Conservation (phyloP, 768 basidiomycete genomes). For the Leucosporidium scottii region DNA sequence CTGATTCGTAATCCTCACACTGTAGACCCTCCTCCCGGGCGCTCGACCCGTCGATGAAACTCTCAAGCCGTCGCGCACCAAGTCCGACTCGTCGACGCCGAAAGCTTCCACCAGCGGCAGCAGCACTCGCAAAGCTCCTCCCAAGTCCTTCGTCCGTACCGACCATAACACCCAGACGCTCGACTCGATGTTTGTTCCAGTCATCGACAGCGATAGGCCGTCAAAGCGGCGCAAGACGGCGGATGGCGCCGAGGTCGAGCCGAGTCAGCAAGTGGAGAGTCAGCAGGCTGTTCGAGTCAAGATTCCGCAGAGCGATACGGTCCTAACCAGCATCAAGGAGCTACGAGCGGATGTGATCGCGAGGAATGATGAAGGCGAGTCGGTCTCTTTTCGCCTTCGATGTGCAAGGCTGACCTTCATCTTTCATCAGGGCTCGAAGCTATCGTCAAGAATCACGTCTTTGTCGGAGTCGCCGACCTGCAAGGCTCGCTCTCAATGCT, state of each 20-base stretch:
- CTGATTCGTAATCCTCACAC: no score
- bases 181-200: constrained; percentile 79
- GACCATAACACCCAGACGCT: constrained; percentile 80
- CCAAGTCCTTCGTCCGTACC: constrained; percentile 80
- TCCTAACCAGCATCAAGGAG: constrained; percentile 63
- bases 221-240: constrained; percentile 14
- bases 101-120: constrained; percentile 9
- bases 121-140: constrained; percentile 8
- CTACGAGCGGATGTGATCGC: constrained; percentile 56
- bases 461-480: constrained; percentile 83
- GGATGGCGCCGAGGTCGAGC: constrained; percentile 23
- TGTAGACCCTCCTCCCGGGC: constrained; percentile 41
- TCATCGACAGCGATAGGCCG: constrained; percentile 6
- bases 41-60: constrained; percentile 6
- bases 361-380: constrained; percentile 62
- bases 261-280: constrained; percentile 19
- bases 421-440: constrained; percentile 62
- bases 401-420: neutral
- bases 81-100: neutral
- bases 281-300: constrained; percentile 27
- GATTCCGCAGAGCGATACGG: constrained; percentile 68
- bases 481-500: constrained; percentile 67
- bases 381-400: neutral
- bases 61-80: neutral
- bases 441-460: constrained; percentile 76